Conservation (phyloP, 441 rosid species). For the Melastoma candidum region DNA sequence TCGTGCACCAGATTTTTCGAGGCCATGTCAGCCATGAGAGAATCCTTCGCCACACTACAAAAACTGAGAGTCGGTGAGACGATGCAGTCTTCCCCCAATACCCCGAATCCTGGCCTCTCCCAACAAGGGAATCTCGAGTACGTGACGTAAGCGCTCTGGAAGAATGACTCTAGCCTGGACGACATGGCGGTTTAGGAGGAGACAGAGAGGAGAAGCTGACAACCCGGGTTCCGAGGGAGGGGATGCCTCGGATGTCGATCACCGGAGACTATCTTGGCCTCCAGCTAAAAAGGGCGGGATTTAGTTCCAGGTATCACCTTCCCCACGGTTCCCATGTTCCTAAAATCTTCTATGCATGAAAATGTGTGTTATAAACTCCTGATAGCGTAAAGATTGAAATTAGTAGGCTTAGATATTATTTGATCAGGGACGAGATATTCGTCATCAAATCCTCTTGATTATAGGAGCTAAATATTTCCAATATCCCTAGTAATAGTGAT, state of each 20-base stretch:
- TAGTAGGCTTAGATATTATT: no score
- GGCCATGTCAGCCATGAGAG: slow-evolving; percentile 99
- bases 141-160: slow-evolving; percentile 68
- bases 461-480: no score
- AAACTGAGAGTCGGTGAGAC: slow-evolving; percentile 65
- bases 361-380: no score
- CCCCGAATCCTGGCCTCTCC: slow-evolving; percentile 37
- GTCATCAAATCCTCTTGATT: no score
- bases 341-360: no score
- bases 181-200: slow-evolving; percentile 38
- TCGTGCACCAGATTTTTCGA: slow-evolving; percentile 93
- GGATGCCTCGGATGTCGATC: slow-evolving; percentile 27
- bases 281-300: no score
- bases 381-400: no score
- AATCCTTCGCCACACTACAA: slow-evolving; percentile 86
- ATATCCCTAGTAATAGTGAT: no score
- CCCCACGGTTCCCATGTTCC: no score
- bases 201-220: slow-evolving; percentile 31
- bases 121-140: slow-evolving; percentile 42
- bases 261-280: slow-evolving; percentile 28
- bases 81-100: slow-evolving; percentile 38
- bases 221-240: slow-evolving; percentile 36
- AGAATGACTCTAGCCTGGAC: slow-evolving; percentile 49
- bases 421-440: no score
- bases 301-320: no score